Conservation (phyloP, 805 yeast species). For the Sugiyamaella valdiviana region DNA sequence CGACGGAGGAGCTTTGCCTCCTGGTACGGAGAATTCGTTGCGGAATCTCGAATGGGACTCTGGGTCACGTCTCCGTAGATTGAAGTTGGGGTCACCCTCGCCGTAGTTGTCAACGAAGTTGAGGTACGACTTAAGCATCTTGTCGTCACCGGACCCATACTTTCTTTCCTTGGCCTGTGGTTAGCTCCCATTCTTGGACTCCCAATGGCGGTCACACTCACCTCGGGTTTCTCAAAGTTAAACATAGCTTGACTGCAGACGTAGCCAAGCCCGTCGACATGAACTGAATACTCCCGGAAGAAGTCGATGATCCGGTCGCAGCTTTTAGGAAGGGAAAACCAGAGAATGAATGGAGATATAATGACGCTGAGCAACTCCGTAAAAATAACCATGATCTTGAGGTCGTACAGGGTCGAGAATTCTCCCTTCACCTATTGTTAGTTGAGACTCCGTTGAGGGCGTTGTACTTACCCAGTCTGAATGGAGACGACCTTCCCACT, state of each 20-base stretch:
- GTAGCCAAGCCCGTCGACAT: constrained; percentile 91
- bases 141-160: constrained; percentile 54
- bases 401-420: constrained; percentile 70
- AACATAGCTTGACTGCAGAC: constrained; percentile 94
- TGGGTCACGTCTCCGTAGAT: background rate
- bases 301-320: constrained; percentile 80
- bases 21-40: background rate
- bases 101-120: constrained; percentile 84
- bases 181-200: constrained; percentile 11
- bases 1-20: background rate
- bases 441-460: constrained; percentile 69
- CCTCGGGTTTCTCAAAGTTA: constrained; percentile 54
- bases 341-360: constrained; percentile 82
- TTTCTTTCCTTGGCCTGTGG: constrained; percentile 22
- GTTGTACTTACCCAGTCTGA: constrained; percentile 78
- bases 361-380: constrained; percentile 78
- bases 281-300: constrained; percentile 81
- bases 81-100: constrained; percentile 6
- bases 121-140: constrained; percentile 87
- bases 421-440: constrained; percentile 72
- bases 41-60: background rate
- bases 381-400: constrained; percentile 61
- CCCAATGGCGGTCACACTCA: constrained; percentile 8
- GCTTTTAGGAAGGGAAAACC: constrained; percentile 70
- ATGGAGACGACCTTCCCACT: constrained; percentile 83